Percentiles rank a stretch among this genome's conserved stretches.
These are phyloP conservation scores for Cladosporium sp. DNA, from an alignment of 2,329 filamentous ascomycete species.

Conservation along the genomic window DNA sequence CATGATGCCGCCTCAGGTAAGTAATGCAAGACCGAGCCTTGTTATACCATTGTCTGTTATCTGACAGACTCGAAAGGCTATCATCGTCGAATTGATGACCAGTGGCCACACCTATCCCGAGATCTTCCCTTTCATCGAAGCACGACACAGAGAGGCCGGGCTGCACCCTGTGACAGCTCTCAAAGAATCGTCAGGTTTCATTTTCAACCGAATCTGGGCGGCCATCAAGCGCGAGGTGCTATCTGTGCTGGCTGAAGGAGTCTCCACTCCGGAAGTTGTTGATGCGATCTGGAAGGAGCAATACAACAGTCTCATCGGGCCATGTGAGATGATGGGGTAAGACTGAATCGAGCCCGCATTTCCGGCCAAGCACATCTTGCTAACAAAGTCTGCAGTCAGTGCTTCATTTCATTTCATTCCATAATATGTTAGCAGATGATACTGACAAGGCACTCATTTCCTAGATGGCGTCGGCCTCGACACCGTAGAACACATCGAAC, in stretches of 20 bases:
- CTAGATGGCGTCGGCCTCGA: conserved; percentile 49
- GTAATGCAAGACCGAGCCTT: conserved; percentile 15
- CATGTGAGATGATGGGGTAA: conserved; percentile 41
- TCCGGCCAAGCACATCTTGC: background rate
- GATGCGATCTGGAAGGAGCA: conserved; percentile 45
- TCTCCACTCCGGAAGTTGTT: conserved; percentile 47
- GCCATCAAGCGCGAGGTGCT: conserved; percentile 52
- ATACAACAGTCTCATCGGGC: conserved; percentile 19
- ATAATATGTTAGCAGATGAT: too few relatives aligned
- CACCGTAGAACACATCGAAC: conserved; percentile 51
- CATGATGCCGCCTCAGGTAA: conserved; percentile 43
- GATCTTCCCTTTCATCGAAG: conserved; percentile 44
- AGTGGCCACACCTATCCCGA: conserved; percentile 40
- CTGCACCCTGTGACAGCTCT: conserved; percentile 41
- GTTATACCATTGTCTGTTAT: conserved; percentile 19
- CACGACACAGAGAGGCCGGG: conserved; percentile 20
- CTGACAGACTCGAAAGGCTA: conserved; percentile 25
- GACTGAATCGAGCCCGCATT: background rate
- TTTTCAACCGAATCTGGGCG: conserved; percentile 56
- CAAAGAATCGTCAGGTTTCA: conserved; percentile 51
- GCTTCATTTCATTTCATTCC: too few relatives aligned
- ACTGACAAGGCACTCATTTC: too few relatives aligned
- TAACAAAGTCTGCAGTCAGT: background rate
- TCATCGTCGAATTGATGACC: conserved; percentile 55
- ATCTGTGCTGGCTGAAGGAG: conserved; percentile 48